Conservation (phyloP, 1,139 yeast species). For the Suhomyces yuchorum region DNA sequence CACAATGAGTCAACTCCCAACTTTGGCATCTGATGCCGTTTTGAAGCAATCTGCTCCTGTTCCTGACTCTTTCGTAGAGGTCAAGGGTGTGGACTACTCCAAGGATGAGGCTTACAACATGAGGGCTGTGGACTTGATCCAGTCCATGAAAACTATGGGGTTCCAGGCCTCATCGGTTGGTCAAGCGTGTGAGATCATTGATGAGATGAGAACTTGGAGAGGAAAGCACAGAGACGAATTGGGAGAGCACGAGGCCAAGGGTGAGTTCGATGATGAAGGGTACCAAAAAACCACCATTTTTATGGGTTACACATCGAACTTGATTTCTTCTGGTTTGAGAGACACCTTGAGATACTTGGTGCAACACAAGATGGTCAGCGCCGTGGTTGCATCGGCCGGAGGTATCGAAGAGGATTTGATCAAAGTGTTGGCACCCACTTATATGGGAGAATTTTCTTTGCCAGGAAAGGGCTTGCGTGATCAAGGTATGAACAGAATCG, state of each 20-base stretch:
- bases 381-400: conserved; percentile 94
- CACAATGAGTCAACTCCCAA: conserved; percentile 44
- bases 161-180: conserved; percentile 91
- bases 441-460: conserved; percentile 84
- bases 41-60: conserved; percentile 84
- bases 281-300: conserved; percentile 86
- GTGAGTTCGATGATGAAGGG: conserved; percentile 78
- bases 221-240: conserved; percentile 69
- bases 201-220: conserved; percentile 90
- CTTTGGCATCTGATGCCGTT: conserved; percentile 82
- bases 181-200: conserved; percentile 85
- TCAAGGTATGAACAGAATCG: conserved; percentile 96
- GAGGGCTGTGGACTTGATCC: conserved; percentile 75
- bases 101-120: conserved; percentile 66
- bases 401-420: conserved; percentile 97
- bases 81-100: conserved; percentile 87
- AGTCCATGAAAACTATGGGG: conserved; percentile 93
- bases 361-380: conserved; percentile 92
- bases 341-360: conserved; percentile 87
- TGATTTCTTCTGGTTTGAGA: conserved; percentile 91
- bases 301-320: conserved; percentile 95
- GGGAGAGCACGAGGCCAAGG: conserved; percentile 70
- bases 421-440: conserved; percentile 94
- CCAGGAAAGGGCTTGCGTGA: conserved; percentile 84
- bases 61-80: conserved; percentile 74